Evolutionary conservation across 2,329 filamentous ascomycete genomes (phyloP).

Genomic region (Pleomassaria siparia): DNA sequence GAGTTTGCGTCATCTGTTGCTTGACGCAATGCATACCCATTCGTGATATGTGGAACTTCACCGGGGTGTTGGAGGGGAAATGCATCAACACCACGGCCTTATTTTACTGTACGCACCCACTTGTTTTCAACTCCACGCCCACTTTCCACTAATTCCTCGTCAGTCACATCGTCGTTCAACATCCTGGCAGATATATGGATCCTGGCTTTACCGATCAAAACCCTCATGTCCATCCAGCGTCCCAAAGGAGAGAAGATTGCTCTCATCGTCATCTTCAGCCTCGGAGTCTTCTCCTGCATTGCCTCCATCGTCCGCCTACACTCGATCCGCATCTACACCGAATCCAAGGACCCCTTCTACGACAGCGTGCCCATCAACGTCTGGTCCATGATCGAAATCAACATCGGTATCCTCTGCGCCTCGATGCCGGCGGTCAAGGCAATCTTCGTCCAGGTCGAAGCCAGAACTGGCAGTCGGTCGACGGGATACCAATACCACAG

Average conservation of each 20-base stretch:
- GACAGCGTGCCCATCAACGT: conserved; percentile 83
- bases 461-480: conserved; percentile 13
- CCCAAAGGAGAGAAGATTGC: conserved; percentile 83
- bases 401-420: conserved; percentile 82
- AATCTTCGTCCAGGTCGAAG: conserved; percentile 45
- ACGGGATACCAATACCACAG: conserved; percentile 24
- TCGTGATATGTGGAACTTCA: conserved; percentile 37
- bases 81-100: conserved; percentile 39
- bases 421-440: conserved; percentile 89
- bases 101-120: conserved; percentile 31
- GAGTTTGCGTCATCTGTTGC: conserved; percentile 27
- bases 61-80: conserved; percentile 21
- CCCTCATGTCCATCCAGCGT: conserved; percentile 79
- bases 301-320: conserved; percentile 66
- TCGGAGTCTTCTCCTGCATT: conserved; percentile 89
- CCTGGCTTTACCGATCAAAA: conserved; percentile 78
- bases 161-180: conserved; percentile 67
- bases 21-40: conserved; percentile 36
- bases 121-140: too few relatives aligned
- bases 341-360: conserved; percentile 57
- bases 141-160: not conserved
- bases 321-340: conserved; percentile 42
- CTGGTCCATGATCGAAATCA: conserved; percentile 91
- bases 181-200: conserved; percentile 87
- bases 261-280: conserved; percentile 76